Conservation (phyloP, 805 yeast genomes). For the Pichia nakasei region DNA sequence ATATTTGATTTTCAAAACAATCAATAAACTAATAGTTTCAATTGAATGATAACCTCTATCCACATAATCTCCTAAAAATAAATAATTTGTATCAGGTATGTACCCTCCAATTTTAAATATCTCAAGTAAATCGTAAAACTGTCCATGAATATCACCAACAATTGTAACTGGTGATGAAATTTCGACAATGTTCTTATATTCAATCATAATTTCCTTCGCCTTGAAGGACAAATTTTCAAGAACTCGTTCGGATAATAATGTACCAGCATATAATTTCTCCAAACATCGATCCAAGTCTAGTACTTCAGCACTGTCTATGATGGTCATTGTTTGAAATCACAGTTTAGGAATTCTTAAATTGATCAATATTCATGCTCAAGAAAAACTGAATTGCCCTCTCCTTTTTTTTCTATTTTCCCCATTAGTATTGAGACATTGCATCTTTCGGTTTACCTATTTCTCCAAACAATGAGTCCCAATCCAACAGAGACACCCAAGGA, state of each 20-base stretch:
- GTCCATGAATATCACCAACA: constrained; percentile 98
- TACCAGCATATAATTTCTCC: constrained; percentile 53
- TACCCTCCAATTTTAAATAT: constrained; percentile 90
- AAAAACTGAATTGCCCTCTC: too few relatives aligned
- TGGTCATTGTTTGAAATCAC: background rate
- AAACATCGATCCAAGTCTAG: constrained; percentile 63
- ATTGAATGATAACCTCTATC: constrained; percentile 92
- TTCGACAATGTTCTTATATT: constrained; percentile 82
- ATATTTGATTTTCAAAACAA: constrained; percentile 77
- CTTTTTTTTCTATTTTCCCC: too few relatives aligned
- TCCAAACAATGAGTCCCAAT: background rate
- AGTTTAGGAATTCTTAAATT: too few relatives aligned
- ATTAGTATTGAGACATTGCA: too few relatives aligned
- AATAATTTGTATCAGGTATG: constrained; percentile 87
- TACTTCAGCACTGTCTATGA: constrained; percentile 11
- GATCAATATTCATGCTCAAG: too few relatives aligned
- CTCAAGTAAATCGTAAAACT: constrained; percentile 87
- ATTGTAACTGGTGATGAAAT: constrained; percentile 83
- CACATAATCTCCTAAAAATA: constrained; percentile 92
- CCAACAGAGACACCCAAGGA: background rate
- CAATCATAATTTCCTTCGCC: constrained; percentile 69
- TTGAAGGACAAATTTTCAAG: constrained; percentile 68
- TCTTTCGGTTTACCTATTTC: background rate
- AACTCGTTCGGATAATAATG: constrained; percentile 62
- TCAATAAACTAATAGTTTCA: constrained; percentile 79